These are phyloP conservation scores for Phytophthora tubulina DNA, from an alignment of 352 stramenopile genomes.

Conservation along the genomic window DNA sequence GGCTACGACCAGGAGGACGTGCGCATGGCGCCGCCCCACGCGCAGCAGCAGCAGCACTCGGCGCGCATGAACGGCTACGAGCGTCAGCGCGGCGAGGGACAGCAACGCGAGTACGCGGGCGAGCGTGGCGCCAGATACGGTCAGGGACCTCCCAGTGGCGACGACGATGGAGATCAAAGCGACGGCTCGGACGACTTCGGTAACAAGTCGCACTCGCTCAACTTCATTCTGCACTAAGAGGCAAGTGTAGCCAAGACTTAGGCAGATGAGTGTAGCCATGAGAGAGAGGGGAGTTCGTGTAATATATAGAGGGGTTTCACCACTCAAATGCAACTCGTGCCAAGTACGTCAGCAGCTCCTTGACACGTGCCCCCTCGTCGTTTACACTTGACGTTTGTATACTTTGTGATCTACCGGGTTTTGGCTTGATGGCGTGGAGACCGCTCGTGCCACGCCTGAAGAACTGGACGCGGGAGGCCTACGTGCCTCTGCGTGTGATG, in stretches of 20 bases:
- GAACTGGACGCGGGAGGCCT: constrained; percentile 55
- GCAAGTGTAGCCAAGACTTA: constrained; percentile 5
- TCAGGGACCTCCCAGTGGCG: constrained; percentile 16
- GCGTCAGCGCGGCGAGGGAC: constrained; percentile 19
- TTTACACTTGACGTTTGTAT: constrained; percentile 36
- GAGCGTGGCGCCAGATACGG: constrained; percentile 24
- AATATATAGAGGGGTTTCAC: constrained; percentile 41
- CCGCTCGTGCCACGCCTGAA: constrained; percentile 51
- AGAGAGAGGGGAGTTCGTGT: constrained; percentile 26
- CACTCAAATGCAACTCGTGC: constrained; percentile 1
- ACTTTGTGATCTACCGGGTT: background rate
- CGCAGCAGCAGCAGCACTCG: constrained; percentile 30
- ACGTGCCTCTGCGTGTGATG: constrained; percentile 62
- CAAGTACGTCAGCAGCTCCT: constrained; percentile 17
- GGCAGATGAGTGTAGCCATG: constrained; percentile 4
- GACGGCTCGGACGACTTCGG: constrained; percentile 70
- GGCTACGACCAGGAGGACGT: constrained; percentile 34
- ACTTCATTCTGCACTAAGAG: constrained; percentile 83
- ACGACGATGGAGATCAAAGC: constrained; percentile 52
- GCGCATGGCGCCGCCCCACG: constrained; percentile 19
- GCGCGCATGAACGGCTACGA: constrained; percentile 30
- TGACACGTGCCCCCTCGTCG: constrained; percentile 13
- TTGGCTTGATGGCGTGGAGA: constrained; percentile 34
- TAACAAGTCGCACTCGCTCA: constrained; percentile 84
- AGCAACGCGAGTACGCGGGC: constrained; percentile 27